Evolutionary conservation across 2,329 filamentous ascomycete species (phyloP), one percentile per base, ranked within the genome.

Genomic region (Ceratocystis huliohia): DNA sequence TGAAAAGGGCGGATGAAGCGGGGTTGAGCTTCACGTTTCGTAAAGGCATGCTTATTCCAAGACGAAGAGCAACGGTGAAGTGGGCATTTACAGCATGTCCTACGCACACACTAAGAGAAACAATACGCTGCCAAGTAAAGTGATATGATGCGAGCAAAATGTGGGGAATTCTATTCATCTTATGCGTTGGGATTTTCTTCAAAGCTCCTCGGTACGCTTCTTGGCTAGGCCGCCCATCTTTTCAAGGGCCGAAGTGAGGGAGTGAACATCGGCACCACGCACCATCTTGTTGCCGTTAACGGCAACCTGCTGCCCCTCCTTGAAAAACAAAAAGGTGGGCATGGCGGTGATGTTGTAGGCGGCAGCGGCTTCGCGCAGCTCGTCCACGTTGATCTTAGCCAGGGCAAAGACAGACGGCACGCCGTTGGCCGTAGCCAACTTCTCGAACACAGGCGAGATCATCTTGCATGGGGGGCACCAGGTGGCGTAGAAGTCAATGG

Each of bases 391-490:
- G 74, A 96, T 80, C 83, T 96, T 94, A 82, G 85, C 85, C 78
- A 96, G 96, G 76, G 84, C 80, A 70, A 88, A 75, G 70, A 82
- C 76, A 78, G 83, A 84, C 67, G 71, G 70, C 37, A 71, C 66
- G 67, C 68, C 69, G 71, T 74, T 71, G 68, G 71, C 70, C 22
- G 50, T 28, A 63, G 67, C 73, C 66, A 71, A 74, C 71, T 72
- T 70, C 63, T 70, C 70, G 67, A 96, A 79, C 69, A 85, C 77
- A 68, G 92, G 93, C 20, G 91, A 84, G 73, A 96, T 94, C 72
- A 86, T 82, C 81, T 92, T 96, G 88, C 93, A 97, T 68, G 93
- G 93, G 68, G 91, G 91, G 80, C 93, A 97, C 92, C 92, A 96
- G 69, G 80, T 85, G 66, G 92, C 92, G 76, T 88, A 91, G 79